Percentiles rank a stretch among this genome's conserved stretches.
Conservation (phyloP, 129 eudicot species). For the Flaveria trinervia region DNA sequence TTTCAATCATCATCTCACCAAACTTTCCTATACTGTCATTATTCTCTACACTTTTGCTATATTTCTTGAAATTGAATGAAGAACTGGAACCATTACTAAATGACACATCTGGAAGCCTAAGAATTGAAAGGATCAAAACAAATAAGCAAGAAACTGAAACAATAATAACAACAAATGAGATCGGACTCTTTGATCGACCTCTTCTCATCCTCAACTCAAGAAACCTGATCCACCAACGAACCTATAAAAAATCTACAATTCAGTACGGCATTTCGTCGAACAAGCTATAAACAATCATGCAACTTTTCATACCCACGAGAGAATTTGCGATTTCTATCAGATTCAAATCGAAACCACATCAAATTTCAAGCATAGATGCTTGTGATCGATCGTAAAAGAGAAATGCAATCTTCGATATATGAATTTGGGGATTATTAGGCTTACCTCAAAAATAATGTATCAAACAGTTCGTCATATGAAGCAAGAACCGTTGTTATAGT, state of each 20-base stretch:
- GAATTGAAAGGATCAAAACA: conserved; percentile 45
- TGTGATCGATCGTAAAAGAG: no score
- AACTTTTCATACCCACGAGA: not conserved
- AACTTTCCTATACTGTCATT: conserved; percentile 47
- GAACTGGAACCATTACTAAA: not conserved
- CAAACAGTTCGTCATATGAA: no score
- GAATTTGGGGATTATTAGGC: not conserved
- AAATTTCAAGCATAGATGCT: no score
- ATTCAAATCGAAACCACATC: no score
- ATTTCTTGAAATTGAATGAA: conserved; percentile 23
- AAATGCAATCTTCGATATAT: not conserved
- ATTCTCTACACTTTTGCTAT: not conserved
- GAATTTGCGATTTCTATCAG: not conserved
- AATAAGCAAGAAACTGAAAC: conserved; percentile 46
- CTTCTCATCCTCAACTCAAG: conserved; percentile 27
- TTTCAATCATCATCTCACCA: conserved; percentile 61
- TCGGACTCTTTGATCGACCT: conserved; percentile 38
- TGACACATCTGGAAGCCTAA: conserved; percentile 55
- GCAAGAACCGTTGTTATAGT: not conserved
- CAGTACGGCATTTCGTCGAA: conserved; percentile 30
- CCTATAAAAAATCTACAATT: conserved; percentile 14
- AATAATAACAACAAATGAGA: conserved; percentile 36
- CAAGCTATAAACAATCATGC: conserved; percentile 14
- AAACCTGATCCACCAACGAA: not conserved
- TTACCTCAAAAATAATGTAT: not conserved